Conservation (phyloP, 2,329 filamentous ascomycete species). For the Alternaria longipes region DNA sequence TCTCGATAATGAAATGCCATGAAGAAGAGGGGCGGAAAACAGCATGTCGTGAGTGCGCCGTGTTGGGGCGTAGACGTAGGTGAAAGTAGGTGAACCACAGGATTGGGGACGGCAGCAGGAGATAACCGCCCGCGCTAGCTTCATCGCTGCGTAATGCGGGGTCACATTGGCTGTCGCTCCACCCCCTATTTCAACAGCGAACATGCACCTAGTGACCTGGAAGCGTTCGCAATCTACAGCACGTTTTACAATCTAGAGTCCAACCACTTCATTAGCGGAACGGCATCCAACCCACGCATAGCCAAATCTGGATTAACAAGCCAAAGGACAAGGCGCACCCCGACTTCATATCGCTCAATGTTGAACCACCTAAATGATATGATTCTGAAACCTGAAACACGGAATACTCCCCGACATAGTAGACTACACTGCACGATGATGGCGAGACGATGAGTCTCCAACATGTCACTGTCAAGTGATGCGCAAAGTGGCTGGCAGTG, state of each 20-base stretch:
- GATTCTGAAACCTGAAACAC: not conserved
- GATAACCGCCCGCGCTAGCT: not conserved
- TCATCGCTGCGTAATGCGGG: not conserved
- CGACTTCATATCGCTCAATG: not conserved
- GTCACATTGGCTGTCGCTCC: not conserved
- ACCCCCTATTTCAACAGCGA: not conserved
- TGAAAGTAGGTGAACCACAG: not conserved
- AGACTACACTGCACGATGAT: not conserved
- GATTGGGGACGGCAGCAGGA: not conserved
- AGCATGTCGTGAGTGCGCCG: not conserved
- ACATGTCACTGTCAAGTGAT: not conserved
- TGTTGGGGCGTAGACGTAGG: constrained; percentile 2
- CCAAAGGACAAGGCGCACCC: not conserved
- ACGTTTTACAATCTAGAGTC: not conserved
- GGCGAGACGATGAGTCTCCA: not conserved
- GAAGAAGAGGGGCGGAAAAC: not conserved
- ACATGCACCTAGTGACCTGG: not conserved
- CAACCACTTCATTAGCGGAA: not conserved
- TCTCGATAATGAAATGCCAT: not conserved
- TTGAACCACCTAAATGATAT: not conserved
- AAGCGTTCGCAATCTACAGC: not conserved
- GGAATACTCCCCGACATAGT: not conserved
- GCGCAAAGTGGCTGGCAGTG: not conserved
- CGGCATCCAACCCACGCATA: not conserved
- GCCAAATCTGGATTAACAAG: not conserved